Conservation (phyloP, 176 grass and related monocot genomes). For the Dendrocalamus sinicus region DNA sequence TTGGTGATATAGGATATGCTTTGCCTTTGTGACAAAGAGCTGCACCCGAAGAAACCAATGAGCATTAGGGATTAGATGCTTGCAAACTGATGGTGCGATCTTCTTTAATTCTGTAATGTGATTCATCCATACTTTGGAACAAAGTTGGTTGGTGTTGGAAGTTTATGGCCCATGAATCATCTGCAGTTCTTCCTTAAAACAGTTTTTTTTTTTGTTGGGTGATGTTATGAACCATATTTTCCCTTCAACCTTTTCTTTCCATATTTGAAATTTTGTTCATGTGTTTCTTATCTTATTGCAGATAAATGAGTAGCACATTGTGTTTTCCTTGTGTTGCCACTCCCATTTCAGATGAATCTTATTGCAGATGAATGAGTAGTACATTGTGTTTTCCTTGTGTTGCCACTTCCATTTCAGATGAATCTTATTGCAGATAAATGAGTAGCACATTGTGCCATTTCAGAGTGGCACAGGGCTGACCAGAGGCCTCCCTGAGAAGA, state of each 20-base stretch:
- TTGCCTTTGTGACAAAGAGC: slow-evolving; percentile 61
- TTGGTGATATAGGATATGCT: slow-evolving; percentile 60
- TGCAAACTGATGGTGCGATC: slow-evolving; percentile 2
- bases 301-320: too few species aligned
- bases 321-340: too few species aligned
- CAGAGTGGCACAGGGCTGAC: slow-evolving; percentile 52
- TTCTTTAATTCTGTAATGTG: not conserved
- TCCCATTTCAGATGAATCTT: not conserved
- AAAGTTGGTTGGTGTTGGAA: not conserved
- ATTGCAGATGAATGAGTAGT: too few species aligned
- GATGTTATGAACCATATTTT: not conserved
- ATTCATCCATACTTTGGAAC: not conserved
- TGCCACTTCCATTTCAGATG: not conserved
- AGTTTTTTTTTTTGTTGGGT: not conserved
- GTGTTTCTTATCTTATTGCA: too few species aligned
- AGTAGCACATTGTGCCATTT: not conserved
- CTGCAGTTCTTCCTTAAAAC: not conserved
- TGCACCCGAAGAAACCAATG: slow-evolving; percentile 40
- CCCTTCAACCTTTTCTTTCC: not conserved
- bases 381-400: too few species aligned
- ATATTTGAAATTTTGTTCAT: not conserved
- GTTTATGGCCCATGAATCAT: not conserved
- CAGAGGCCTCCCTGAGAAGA: slow-evolving; percentile 53
- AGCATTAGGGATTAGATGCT: slow-evolving; percentile 28
- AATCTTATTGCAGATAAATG: too few species aligned